Base-by-base conservation (phyloP, 2,329 filamentous ascomycete species). In the Eutypella sp. region DNA sequence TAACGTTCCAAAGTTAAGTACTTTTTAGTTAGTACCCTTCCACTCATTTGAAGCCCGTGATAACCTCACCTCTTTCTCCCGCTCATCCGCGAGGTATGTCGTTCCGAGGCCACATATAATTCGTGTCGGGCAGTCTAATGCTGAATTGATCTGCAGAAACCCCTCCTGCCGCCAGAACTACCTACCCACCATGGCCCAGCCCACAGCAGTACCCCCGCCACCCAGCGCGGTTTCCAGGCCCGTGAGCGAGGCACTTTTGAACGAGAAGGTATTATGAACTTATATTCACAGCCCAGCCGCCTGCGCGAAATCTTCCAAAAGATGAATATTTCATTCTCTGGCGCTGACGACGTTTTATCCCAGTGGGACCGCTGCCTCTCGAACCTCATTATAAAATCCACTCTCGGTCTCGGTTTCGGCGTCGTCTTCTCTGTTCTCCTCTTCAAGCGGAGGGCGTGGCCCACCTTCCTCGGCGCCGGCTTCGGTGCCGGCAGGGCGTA, bases 341-440 rank as follows among this genome's bases (percentile, higher is more conserved):
- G 25, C 37, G 40, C 55, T 53, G 49, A 60, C 42, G 55, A 50
- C 23, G 67, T 56, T 52, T 24, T 49, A 15, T 18, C 15, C 52
- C 36, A 99, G 93, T 99, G 93, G 93, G 93, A 99, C 70, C 92
- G 88, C 74, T 96, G 93, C 73, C 84, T 99, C 60, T 97, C 93
- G 60, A 96, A 95, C 65, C 82, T 96, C 70, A 82, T 99, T 67
- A 95, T 99, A 78, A 91, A 95, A 72, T 97, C 92, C 56, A 85
- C 88, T 46, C 86, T 99, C 69, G 93, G 93, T 64, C 87, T 97
- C 67, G 89, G 87, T 59, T 99, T 99, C 73, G 93, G 93, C 67
- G 86, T 99, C 68, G 89, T 99, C 72, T 97, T 99, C 78, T 97
- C 93, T 51, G 91, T 99, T 51, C 86, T 99, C 48, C 74, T 99